Base-by-base conservation (phyloP, 108 stramenopile species). In the Craspedostauros australis region DNA sequence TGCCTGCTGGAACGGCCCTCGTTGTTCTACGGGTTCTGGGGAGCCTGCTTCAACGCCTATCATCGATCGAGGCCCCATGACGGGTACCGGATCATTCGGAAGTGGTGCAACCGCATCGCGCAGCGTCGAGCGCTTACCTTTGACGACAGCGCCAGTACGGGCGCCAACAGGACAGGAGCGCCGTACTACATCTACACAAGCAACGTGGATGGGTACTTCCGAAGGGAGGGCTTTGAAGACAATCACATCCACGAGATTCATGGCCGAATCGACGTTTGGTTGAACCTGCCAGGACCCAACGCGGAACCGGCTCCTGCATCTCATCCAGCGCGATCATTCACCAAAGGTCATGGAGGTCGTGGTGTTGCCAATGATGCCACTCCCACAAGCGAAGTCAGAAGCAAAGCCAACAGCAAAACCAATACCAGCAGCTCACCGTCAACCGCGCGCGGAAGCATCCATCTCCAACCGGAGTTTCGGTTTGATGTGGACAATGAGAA, bases 131-230 rank as follows among this genome's bases (percentile, higher is more conserved):
- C n/a, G n/a, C n/a, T n/a, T n/a, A n/a, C n/a, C n/a, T n/a, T n/a
- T n/a, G 41, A 44, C 32, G 60, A 18, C 33, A 43, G 14, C 54
- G 41, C 36, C 40, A 55, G 29, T 18, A 42, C 22, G 27, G 46
- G 41, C 41, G 7, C 4, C n/a, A 23, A 48, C 8, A 41, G 34
- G 11, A 55, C 2, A 27, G 14, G 0, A 26, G 29, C 14, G 30
- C 58, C 73, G 22, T 79, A 66, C 60, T 79, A 61, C 55, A 49
- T 75, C 3, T 79, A 79, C 39, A 60, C 74, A 4, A 71, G 69
- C 3, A 79, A 79, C 44, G 73, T 79, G 9, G 77, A 79, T 59
- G 70, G 77, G 25, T 70, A 75, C 38, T 79, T 79, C 30, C 22
- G 65, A 8, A 47, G 53, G 23, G 51, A 60, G 33, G 26, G 34